Conservation (phyloP, 176 grass and related monocot genomes). For the Typha latifolia region DNA sequence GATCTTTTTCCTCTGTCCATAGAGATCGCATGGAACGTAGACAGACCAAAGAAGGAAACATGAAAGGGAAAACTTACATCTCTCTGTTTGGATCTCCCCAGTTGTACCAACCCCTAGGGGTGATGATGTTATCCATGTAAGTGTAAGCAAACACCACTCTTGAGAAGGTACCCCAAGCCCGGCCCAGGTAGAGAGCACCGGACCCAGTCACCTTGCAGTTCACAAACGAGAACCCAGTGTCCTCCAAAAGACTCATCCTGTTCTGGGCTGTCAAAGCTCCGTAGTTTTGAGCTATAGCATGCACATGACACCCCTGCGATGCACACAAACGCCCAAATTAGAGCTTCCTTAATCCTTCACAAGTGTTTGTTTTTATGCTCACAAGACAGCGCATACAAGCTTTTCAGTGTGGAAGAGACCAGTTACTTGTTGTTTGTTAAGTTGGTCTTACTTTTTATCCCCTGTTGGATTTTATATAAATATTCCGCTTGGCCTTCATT, state of each 20-base stretch:
- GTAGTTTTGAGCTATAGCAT: constrained; percentile 66
- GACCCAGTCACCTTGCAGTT: constrained; percentile 84
- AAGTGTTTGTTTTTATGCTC: too few species aligned
- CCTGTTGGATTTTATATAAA: too few species aligned
- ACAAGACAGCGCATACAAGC: too few species aligned
- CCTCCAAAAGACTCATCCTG: constrained; percentile 66
- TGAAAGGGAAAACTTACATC: constrained; percentile 29
- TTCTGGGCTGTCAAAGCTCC: constrained; percentile 86
- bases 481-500: too few species aligned
- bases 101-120: constrained; percentile 82
- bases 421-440: too few species aligned
- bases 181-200: constrained; percentile 78
- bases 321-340: too few species aligned
- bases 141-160: constrained; percentile 92
- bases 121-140: constrained; percentile 96
- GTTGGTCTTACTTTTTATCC: too few species aligned
- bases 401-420: too few species aligned
- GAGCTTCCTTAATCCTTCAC: too few species aligned
- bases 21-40: too few species aligned
- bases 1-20: too few species aligned
- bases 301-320: constrained; percentile 69
- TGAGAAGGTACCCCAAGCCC: constrained; percentile 88
- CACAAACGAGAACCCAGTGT: constrained; percentile 94
- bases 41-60: background rate
- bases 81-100: constrained; percentile 81